Conservation (phyloP, 768 basidiomycete species). For the Harrya chromipes region DNA sequence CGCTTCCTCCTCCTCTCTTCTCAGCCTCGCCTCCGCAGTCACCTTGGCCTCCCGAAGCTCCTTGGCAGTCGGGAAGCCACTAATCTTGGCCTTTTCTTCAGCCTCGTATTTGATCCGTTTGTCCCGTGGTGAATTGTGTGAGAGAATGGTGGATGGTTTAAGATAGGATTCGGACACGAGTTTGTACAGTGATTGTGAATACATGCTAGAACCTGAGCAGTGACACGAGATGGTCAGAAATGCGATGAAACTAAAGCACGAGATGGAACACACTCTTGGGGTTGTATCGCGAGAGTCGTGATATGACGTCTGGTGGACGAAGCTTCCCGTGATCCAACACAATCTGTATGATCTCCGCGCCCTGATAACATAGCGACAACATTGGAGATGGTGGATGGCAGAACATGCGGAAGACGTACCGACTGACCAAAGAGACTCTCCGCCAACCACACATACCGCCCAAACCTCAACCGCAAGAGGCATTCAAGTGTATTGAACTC, state of each 20-base stretch:
- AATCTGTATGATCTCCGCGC: slow-evolving; percentile 68
- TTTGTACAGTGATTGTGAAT: slow-evolving; percentile 61
- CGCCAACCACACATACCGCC: slow-evolving; percentile 74
- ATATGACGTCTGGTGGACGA: slow-evolving; percentile 66
- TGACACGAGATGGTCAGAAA: background rate
- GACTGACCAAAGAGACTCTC: slow-evolving; percentile 64
- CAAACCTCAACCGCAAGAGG: slow-evolving; percentile 77
- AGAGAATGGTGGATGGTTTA: slow-evolving; percentile 73
- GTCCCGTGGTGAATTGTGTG: slow-evolving; percentile 78
- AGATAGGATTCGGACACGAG: slow-evolving; percentile 74
- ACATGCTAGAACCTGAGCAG: slow-evolving; percentile 36
- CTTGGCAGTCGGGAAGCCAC: slow-evolving; percentile 77
- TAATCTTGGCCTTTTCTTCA: slow-evolving; percentile 71
- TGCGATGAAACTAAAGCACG: slow-evolving; percentile 2
- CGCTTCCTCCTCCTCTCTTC: slow-evolving; percentile 69
- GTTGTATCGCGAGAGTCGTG: slow-evolving; percentile 48
- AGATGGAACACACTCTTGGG: slow-evolving; percentile 48
- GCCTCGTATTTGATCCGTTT: slow-evolving; percentile 76
- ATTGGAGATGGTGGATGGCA: background rate
- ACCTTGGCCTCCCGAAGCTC: slow-evolving; percentile 73
- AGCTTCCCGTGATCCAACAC: slow-evolving; percentile 87
- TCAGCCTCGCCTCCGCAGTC: slow-evolving; percentile 57
- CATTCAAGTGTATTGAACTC: slow-evolving; percentile 86
- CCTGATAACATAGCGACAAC: slow-evolving; percentile 40
- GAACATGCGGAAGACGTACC: slow-evolving; percentile 42